Base-by-base conservation (phyloP, 192 early-diverging fungal genomes). In the Rhizoclosmatium sp. region DNA sequence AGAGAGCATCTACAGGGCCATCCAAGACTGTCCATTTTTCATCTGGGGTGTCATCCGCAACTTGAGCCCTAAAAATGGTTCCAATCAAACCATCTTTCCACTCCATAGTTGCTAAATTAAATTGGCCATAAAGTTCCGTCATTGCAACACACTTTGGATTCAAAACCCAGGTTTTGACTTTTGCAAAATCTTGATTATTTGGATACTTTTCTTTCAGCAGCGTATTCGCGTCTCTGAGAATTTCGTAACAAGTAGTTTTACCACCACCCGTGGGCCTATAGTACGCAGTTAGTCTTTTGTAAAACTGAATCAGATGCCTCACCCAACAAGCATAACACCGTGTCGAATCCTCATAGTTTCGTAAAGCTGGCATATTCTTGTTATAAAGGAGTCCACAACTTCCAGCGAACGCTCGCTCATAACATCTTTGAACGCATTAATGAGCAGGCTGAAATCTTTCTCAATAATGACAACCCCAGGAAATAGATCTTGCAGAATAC, bases 11-110 rank as follows among this genome's bases (percentile, higher is more conserved):
- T 5, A 91, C 89, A 2, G 89, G 89, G 12, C 89, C 89, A 68
- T 91, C 89, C 51, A 83, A 85, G 3, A 91, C 87, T 2, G 89
- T 91, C 89, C 89, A 91, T 65, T 91, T 91, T 65, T 91, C 89
- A 66, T 91, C 89, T 1, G 71, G 75, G 56, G 75, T 82, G 62
- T 68, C 81, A 44, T 89, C 88, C n/a, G 85, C 80, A 3, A 91
- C 89, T 82, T 91, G 89, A 61, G 74, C 79, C 23, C 89, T 71
- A 59, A 89, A 88, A 16, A 88, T 82, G 54, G 59, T 76, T 2
- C 89, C 89, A 65, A 91, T 89, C 39, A 91, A 68, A 9, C 89
- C 89, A 72, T 91, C 89, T 66, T 87, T 89, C 89, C 89, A 91
- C 70, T 91, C 89, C 89, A 91, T 91, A 1, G 89, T 91, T 2